phyloP scores from a whole-genome alignment of 2,329 filamentous ascomycete species.

The Fusarium caatingaense region DNA sequence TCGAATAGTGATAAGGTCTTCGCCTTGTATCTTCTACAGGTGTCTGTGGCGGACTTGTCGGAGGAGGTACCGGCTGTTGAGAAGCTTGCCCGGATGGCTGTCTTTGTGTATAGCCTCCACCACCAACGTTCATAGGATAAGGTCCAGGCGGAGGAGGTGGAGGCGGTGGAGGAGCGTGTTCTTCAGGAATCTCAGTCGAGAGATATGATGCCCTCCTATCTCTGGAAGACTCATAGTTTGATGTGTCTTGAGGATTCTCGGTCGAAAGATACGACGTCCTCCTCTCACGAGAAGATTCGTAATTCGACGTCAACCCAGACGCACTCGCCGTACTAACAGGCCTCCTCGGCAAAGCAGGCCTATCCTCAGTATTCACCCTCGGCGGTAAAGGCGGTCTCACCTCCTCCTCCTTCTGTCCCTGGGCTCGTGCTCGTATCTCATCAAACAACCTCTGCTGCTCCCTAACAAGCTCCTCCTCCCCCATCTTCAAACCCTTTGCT shows the following conservation, averaged over 20 bases:
- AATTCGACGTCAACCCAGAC: not conserved
- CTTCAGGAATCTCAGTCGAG: not conserved
- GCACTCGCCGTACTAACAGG: slow-evolving; percentile 7
- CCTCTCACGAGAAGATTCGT: slow-evolving; percentile 3
- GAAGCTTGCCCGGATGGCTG: too few relatives aligned
- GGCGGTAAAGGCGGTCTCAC: slow-evolving; percentile 20
- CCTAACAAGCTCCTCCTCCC: slow-evolving; percentile 20
- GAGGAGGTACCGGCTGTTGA: too few relatives aligned
- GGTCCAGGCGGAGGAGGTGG: not conserved
- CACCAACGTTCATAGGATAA: too few relatives aligned
- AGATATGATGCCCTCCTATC: slow-evolving; percentile 1
- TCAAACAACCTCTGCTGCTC: slow-evolving; percentile 32
- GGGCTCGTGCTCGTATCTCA: slow-evolving; percentile 18
- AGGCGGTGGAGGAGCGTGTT: slow-evolving; percentile 4
- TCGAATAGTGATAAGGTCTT: too few relatives aligned
- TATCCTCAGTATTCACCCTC: slow-evolving; percentile 13
- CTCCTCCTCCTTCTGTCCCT: not conserved
- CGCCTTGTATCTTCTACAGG: too few relatives aligned
- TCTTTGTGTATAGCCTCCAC: too few relatives aligned
- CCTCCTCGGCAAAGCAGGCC: slow-evolving; percentile 27
- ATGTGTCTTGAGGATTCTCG: not conserved
- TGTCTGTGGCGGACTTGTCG: too few relatives aligned
- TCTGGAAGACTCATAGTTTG: not conserved
- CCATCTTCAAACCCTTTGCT: slow-evolving; percentile 4
- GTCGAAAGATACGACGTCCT: not conserved